Percentiles rank a stretch among this genome's conserved stretches.
Evolutionary conservation across 495 filamentous ascomycete genomes (phyloP).

Genomic region (Hypoxylon fuscum): DNA sequence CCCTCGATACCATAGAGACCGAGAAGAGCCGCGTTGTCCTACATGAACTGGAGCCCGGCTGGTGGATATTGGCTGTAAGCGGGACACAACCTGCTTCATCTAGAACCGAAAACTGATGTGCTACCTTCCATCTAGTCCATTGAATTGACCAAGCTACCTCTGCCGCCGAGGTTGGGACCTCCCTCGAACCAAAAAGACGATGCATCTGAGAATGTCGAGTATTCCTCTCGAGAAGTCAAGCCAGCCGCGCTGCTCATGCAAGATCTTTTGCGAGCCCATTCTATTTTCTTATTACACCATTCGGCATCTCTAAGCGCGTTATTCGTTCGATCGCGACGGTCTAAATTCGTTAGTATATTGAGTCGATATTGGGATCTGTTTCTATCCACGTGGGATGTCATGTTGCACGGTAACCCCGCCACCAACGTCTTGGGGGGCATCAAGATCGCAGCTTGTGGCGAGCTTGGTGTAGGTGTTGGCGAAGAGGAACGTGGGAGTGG

Average conservation of each 20-base stretch:
- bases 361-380: conserved; percentile 86
- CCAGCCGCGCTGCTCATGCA: conserved; percentile 80
- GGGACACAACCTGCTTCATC: conserved; percentile 7
- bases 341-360: conserved; percentile 65
- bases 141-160: conserved; percentile 72
- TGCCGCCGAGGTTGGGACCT: conserved; percentile 46
- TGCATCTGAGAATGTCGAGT: conserved; percentile 64
- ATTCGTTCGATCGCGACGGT: conserved; percentile 62
- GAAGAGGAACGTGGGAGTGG: conserved; percentile 94
- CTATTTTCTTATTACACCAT: conserved; percentile 88
- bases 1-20: conserved; percentile 89
- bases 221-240: conserved; percentile 87
- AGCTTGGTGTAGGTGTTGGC: conserved; percentile 91
- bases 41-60: conserved; percentile 80
- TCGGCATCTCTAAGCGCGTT: conserved; percentile 71
- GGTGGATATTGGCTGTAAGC: conserved; percentile 92
- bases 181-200: conserved; percentile 26
- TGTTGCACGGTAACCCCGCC: conserved; percentile 88
- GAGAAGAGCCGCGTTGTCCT: conserved; percentile 85
- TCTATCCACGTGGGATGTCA: conserved; percentile 83
- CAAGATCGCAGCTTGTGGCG: conserved; percentile 89
- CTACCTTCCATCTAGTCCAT: conserved; percentile 63
- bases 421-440: conserved; percentile 81
- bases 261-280: conserved; percentile 83
- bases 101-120: conserved; percentile 11